Evolutionary conservation across 2,329 filamentous ascomycete genomes (phyloP).

Genomic region (Fusarium sp.): DNA sequence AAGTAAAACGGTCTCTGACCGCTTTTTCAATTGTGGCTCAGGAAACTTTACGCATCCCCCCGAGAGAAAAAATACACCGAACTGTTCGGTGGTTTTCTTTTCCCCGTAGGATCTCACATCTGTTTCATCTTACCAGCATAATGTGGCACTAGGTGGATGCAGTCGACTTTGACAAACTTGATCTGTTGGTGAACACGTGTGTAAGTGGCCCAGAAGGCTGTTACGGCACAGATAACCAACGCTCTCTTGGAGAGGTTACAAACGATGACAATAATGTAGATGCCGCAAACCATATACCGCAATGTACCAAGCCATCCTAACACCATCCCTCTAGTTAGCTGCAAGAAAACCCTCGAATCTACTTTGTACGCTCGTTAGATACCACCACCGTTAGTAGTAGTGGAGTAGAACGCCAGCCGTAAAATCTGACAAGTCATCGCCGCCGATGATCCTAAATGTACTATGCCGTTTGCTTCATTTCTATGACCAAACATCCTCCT

Average conservation of each 20-base stretch:
- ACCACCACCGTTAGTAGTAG: conserved; percentile 17
- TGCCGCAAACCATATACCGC: conserved; percentile 31
- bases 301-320: conserved; percentile 33
- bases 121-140: neutral
- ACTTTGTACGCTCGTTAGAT: conserved; percentile 43
- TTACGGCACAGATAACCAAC: conserved; percentile 13
- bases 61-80: no score
- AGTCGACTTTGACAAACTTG: neutral
- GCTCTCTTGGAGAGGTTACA: conserved; percentile 10
- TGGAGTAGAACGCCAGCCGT: conserved; percentile 41
- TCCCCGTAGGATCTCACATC: neutral
- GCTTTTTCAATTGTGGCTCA: no score
- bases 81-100: no score
- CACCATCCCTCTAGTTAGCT: conserved; percentile 36
- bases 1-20: neutral
- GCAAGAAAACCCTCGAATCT: conserved; percentile 38
- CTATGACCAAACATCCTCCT: conserved; percentile 81
- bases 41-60: neutral
- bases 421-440: conserved; percentile 41
- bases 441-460: conserved; percentile 40
- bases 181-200: conserved; percentile 6
- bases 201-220: neutral
- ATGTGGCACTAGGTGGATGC: neutral
- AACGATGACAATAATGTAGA: conserved; percentile 37
- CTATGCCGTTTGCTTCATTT: conserved; percentile 38